Evolutionary conservation across 345 rosid species (phyloP), one percentile per base, ranked within the genome.

Genomic region (Hibiscus trionum): DNA sequence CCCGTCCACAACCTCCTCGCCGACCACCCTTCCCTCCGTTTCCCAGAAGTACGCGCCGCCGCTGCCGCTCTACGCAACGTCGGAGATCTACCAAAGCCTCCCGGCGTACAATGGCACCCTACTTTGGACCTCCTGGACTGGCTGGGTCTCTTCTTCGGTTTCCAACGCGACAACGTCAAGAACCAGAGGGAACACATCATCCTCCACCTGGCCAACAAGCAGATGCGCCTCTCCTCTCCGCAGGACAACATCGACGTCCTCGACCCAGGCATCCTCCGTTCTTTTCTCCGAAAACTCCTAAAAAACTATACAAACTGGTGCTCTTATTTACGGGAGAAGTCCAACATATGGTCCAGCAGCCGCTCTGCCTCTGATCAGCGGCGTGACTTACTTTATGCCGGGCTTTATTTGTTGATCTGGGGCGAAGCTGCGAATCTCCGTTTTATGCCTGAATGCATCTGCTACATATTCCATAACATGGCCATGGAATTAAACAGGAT

Each of bases 211-310:
- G 90, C 98, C 5, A 94, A 94, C 70, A 91, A 96, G 14, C 98
- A 91, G 88, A 91, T 94, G 98, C 97, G 98, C 15, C 90, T 91
- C 49, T 57, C 95, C 14, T 96, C 98, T 1, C 98, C 95, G 17
- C 96, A 93, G 16, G 98, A 91, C 47, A 87, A 88, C 73, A 90
- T 90, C 72, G 97, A 91, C 52, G 73, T 89, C 42, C 96, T 94
- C 33, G 95, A 94, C 59, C 65, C 86, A 33, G 2, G 63, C 7
- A 95, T 94, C 39, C 86, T 94, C 46, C 88, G 96, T 21, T 72
- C 86, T 10, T 94, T 94, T 77, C 82, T 97, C 1, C 79, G 79
- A 39, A 90, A 91, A 64, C 81, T 94, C 49, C 85, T 94, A 5
- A 79, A 73, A 75, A 94, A 91, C 77, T 94, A 94, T 79, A 79